Evolutionary conservation across 495 filamentous ascomycete genomes (phyloP).

Genomic region (Aspergillus saccharolyticus): DNA sequence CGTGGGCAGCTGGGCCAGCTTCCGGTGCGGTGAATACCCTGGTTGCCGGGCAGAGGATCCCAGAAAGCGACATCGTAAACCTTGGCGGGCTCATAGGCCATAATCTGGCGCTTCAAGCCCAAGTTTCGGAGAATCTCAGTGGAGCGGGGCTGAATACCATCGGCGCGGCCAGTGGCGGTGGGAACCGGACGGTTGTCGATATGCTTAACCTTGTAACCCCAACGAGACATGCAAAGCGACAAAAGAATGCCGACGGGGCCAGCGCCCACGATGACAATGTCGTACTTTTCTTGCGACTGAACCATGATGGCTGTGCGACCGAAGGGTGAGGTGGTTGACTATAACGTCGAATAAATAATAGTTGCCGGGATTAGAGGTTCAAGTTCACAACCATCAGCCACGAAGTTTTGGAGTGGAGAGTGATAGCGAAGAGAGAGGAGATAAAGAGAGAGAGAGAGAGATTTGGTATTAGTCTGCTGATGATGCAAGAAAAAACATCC

Average conservation of each 20-base stretch:
- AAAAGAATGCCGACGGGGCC: slow-evolving; percentile 85
- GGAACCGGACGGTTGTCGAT: slow-evolving; percentile 61
- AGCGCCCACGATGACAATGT: slow-evolving; percentile 81
- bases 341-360: neutral
- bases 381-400: neutral
- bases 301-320: slow-evolving; percentile 29
- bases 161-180: slow-evolving; percentile 62
- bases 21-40: slow-evolving; percentile 55
- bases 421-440: neutral
- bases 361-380: neutral
- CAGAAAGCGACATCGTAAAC: slow-evolving; percentile 66
- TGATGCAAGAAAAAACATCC: slow-evolving; percentile 10
- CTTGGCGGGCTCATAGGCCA: slow-evolving; percentile 60
- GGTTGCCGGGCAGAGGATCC: slow-evolving; percentile 48
- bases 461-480: neutral
- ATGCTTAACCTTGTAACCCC: slow-evolving; percentile 65
- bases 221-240: slow-evolving; percentile 70
- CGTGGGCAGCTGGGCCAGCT: slow-evolving; percentile 61
- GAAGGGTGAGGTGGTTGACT: neutral
- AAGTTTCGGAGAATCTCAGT: slow-evolving; percentile 65
- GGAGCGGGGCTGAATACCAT: slow-evolving; percentile 72
- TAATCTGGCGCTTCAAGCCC: slow-evolving; percentile 58
- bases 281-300: slow-evolving; percentile 45
- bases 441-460: neutral
- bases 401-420: neutral